Percentiles rank a stretch among this genome's conserved stretches.
Evolutionary conservation across 805 yeast species (phyloP).

Genomic region (Saccharomycopsis sp.): DNA sequence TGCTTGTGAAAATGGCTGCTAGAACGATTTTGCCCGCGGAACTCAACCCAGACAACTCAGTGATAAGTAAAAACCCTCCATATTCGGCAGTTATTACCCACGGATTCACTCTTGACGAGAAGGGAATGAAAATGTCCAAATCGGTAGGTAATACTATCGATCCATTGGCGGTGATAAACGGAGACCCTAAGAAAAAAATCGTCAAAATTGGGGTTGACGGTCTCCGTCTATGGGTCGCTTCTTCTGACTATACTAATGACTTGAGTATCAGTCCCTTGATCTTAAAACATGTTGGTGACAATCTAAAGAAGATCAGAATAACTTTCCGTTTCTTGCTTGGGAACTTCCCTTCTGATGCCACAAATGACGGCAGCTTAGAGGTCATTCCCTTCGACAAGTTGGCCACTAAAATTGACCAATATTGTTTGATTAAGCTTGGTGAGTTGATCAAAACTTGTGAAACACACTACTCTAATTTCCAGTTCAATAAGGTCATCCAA

Average conservation of each 20-base stretch:
- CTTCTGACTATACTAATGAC: slow-evolving; percentile 78
- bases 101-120: slow-evolving; percentile 85
- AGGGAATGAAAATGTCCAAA: slow-evolving; percentile 89
- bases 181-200: slow-evolving; percentile 40
- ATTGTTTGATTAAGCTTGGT: slow-evolving; percentile 49
- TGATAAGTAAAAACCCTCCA: slow-evolving; percentile 42
- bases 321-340: slow-evolving; percentile 81
- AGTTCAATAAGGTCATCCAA: slow-evolving; percentile 66
- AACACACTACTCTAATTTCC: slow-evolving; percentile 46
- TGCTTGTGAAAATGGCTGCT: slow-evolving; percentile 64
- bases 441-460: slow-evolving; percentile 38
- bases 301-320: slow-evolving; percentile 72
- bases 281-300: slow-evolving; percentile 69
- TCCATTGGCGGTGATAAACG: slow-evolving; percentile 63
- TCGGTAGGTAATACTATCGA: slow-evolving; percentile 76
- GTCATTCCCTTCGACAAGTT: slow-evolving; percentile 24
- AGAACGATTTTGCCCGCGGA: slow-evolving; percentile 25
- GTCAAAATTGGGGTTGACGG: slow-evolving; percentile 87
- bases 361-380: not conserved
- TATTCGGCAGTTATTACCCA: slow-evolving; percentile 77
- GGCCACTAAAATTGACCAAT: slow-evolving; percentile 47
- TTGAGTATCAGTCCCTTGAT: slow-evolving; percentile 67
- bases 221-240: slow-evolving; percentile 82
- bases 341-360: slow-evolving; percentile 37
- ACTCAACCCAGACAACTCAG: slow-evolving; percentile 26